A percentile compares a stretch with the other conserved stretches of the same genome.
phyloP scores from a whole-genome alignment of 2,329 filamentous ascomycete species.

The Ophiosphaerella herpotricha region DNA sequence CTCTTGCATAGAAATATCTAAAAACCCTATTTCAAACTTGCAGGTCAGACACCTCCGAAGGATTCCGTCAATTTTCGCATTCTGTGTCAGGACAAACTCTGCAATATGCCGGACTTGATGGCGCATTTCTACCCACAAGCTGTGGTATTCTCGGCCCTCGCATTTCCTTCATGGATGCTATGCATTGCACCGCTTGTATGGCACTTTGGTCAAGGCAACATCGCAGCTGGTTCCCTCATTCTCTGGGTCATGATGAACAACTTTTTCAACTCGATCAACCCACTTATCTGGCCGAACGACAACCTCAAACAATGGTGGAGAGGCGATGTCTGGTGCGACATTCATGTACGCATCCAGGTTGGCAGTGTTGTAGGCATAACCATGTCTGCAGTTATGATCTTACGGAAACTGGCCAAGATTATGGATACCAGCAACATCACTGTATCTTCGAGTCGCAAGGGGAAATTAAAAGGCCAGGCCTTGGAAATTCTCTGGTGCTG shows the following conservation, averaged over 20 bases:
- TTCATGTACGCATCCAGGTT: conserved; percentile 64
- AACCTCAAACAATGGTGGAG: conserved; percentile 60
- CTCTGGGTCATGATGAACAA: conserved; percentile 62
- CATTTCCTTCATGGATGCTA: conserved; percentile 57
- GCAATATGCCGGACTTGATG: conserved; percentile 4
- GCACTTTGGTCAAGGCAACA: conserved; percentile 65
- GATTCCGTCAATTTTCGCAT: background rate
- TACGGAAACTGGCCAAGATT: conserved; percentile 63
- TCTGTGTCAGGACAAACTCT: background rate
- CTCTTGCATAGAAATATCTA: too few species aligned
- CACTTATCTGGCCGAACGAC: conserved; percentile 67
- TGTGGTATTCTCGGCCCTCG: conserved; percentile 54
- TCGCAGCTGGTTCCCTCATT: conserved; percentile 62
- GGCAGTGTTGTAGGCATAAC: conserved; percentile 59
- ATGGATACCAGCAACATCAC: conserved; percentile 63
- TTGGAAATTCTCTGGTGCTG: conserved; percentile 63
- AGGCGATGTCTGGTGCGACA: conserved; percentile 66
- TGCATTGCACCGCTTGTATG: conserved; percentile 62
- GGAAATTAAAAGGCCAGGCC: conserved; percentile 52
- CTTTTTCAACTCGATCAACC: conserved; percentile 63
- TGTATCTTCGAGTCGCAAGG: conserved; percentile 55
- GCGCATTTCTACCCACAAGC: conserved; percentile 39
- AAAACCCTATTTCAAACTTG: background rate
- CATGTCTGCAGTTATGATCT: conserved; percentile 61
- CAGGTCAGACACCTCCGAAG: conserved; percentile 1